Conservation (phyloP, 2,329 filamentous ascomycete genomes). For the Ascocoryne sarcoides region DNA sequence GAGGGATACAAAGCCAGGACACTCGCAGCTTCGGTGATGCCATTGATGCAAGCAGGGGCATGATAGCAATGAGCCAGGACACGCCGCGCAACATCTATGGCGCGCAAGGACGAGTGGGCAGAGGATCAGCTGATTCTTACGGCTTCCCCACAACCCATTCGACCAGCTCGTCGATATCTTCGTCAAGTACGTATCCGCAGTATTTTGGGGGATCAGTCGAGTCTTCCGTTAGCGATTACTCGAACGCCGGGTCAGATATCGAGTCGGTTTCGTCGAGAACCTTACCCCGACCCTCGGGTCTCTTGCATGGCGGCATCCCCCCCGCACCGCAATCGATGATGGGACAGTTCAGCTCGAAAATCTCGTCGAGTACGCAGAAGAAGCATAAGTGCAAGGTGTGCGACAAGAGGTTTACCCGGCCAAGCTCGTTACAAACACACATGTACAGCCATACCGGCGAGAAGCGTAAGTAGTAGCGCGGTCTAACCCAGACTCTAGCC, state of each 20-base stretch:
- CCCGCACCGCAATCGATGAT: slow-evolving; percentile 96
- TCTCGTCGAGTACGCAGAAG: slow-evolving; percentile 92
- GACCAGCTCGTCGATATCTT: slow-evolving; percentile 82
- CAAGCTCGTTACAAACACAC: slow-evolving; percentile 90
- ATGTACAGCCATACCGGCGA: slow-evolving; percentile 99
- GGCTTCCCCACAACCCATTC: slow-evolving; percentile 83
- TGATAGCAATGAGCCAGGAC: slow-evolving; percentile 94
- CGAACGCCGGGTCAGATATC: slow-evolving; percentile 78
- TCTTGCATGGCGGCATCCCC: slow-evolving; percentile 54
- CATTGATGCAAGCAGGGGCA: slow-evolving; percentile 85
- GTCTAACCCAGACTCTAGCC: background rate
- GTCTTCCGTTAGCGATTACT: slow-evolving; percentile 85
- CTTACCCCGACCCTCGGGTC: slow-evolving; percentile 67
- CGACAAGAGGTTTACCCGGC: slow-evolving; percentile 93
- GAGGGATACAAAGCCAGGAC: slow-evolving; percentile 47
- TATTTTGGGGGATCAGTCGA: slow-evolving; percentile 83
- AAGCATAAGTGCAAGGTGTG: slow-evolving; percentile 99
- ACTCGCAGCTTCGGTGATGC: slow-evolving; percentile 74
- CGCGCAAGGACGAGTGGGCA: slow-evolving; percentile 46
- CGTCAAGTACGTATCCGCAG: slow-evolving; percentile 67
- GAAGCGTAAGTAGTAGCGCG: slow-evolving; percentile 62
- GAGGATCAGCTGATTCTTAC: slow-evolving; percentile 77
- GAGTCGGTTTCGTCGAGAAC: slow-evolving; percentile 73
- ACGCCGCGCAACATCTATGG: slow-evolving; percentile 88
- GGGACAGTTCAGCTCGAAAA: slow-evolving; percentile 95